These are phyloP conservation scores for Mrakia frigida DNA, from an alignment of 768 basidiomycete genomes.

Conservation along the genomic window DNA sequence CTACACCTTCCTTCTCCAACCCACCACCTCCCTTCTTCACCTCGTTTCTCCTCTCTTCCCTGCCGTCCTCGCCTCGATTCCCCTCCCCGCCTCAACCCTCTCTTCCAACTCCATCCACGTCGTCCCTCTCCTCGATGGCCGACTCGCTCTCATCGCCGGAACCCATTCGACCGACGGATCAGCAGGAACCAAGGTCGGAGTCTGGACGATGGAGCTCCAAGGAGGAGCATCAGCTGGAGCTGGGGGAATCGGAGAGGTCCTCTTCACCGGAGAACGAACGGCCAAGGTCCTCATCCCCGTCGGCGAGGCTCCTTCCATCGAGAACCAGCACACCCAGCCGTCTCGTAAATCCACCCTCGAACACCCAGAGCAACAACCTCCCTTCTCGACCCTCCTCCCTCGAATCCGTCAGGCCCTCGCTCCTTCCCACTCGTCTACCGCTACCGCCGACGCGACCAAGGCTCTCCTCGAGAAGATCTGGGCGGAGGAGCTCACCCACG, in stretches of 20 bases:
- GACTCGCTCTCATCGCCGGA: constrained; percentile 16
- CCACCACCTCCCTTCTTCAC: constrained; percentile 20
- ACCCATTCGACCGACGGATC: neutral
- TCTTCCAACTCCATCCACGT: neutral
- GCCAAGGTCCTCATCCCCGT: constrained; percentile 26
- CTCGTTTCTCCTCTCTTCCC: constrained; percentile 26
- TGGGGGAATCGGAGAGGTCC: constrained; percentile 23
- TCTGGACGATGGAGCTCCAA: constrained; percentile 25
- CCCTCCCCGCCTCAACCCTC: constrained; percentile 11
- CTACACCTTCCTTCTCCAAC: constrained; percentile 26
- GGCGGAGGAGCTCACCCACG: constrained; percentile 10
- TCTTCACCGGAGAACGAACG: constrained; percentile 28
- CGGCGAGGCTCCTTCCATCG: neutral
- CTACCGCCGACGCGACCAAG: constrained; percentile 9
- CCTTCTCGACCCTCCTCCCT: constrained; percentile 20
- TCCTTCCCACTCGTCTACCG: neutral
- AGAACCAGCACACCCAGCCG: neutral
- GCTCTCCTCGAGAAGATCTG: constrained; percentile 18
- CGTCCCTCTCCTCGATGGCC: constrained; percentile 3
- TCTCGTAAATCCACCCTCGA: constrained; percentile 1
- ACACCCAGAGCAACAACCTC: constrained; percentile 1
- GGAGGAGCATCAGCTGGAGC: neutral
- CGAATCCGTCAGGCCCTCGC: constrained; percentile 11
- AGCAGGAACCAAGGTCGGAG: constrained; percentile 18
- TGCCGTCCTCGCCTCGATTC: constrained; percentile 19